These are phyloP conservation scores for Boletellus sp. DNA, from an alignment of 768 basidiomycete genomes.

Conservation along the genomic window DNA sequence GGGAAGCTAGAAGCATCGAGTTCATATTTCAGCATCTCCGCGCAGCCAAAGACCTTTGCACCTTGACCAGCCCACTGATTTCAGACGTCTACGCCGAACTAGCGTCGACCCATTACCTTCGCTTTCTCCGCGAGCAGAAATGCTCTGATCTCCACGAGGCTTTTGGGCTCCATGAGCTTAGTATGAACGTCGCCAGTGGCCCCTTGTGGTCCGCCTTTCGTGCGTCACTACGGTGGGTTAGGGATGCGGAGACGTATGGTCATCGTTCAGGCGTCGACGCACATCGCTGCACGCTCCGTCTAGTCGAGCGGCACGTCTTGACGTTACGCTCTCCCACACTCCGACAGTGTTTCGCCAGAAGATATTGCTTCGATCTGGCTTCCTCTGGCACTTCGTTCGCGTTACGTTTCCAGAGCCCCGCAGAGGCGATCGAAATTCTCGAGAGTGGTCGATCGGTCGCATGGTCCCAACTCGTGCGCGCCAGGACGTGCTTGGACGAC, in stretches of 20 bases:
- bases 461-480: conserved; percentile 33
- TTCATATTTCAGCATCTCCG: conserved; percentile 25
- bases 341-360: conserved; percentile 12
- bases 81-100: conserved; percentile 24
- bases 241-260: conserved; percentile 16
- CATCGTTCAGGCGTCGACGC: conserved; percentile 29
- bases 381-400: conserved; percentile 28
- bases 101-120: conserved; percentile 23
- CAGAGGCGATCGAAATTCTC: conserved; percentile 29
- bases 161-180: conserved; percentile 23
- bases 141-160: conserved; percentile 22
- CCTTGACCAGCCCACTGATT: conserved; percentile 16
- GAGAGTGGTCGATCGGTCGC: conserved; percentile 33
- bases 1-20: conserved; percentile 23
- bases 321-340: conserved; percentile 15
- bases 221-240: conserved; percentile 22
- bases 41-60: conserved; percentile 22
- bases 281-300: conserved; percentile 26
- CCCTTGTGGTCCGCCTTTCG: conserved; percentile 17
- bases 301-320: conserved; percentile 19
- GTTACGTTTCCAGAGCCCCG: conserved; percentile 18
- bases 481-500: conserved; percentile 24
- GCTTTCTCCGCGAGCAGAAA: conserved; percentile 19
- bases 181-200: conserved; percentile 13
- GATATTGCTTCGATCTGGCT: conserved; percentile 17